These are phyloP conservation scores for Westerdykella ornata DNA, from an alignment of 2,329 filamentous ascomycete species.

Conservation along the genomic window DNA sequence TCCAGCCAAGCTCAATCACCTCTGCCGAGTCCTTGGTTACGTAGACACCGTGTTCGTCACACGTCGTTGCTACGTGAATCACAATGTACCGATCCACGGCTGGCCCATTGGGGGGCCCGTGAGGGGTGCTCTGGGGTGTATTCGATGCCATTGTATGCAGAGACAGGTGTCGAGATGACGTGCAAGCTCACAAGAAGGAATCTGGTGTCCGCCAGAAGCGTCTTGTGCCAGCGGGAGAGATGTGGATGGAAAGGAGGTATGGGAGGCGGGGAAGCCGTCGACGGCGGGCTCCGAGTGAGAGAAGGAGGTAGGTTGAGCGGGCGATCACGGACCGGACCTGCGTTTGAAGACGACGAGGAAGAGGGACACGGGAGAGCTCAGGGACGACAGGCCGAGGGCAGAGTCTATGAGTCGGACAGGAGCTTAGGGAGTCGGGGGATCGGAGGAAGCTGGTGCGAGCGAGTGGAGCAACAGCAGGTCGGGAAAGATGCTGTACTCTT, in stretches of 20 bases:
- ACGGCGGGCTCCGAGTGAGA: conserved; percentile 6
- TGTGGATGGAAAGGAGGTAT: conserved; percentile 2
- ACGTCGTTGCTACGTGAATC: conserved; percentile 97
- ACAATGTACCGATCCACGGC: conserved; percentile 90
- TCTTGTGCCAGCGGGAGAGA: not conserved
- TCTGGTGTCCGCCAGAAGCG: not conserved
- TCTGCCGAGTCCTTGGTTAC: conserved; percentile 99
- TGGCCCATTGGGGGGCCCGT: conserved; percentile 21
- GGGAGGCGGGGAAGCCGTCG: conserved; percentile 4
- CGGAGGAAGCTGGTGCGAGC: too few relatives aligned
- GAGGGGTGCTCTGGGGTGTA: conserved; percentile 10
- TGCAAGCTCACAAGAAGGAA: not conserved
- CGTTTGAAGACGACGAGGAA: conserved; percentile 10
- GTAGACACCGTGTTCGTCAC: conserved; percentile 98
- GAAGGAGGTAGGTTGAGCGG: conserved; percentile 1
- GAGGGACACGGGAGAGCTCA: conserved; percentile 12
- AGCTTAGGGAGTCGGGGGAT: too few relatives aligned
- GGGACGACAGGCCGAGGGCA: conserved; percentile 3
- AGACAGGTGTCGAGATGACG: not conserved
- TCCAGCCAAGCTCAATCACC: conserved; percentile 98
- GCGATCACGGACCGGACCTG: conserved; percentile 18
- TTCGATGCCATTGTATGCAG: conserved; percentile 22
- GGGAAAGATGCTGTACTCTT: too few relatives aligned
- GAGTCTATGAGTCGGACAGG: too few relatives aligned
- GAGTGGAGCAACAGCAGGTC: too few relatives aligned